A percentile compares a stretch with the other conserved stretches of the same genome.
These are phyloP conservation scores for Suillus cothurnatus DNA, from an alignment of 768 basidiomycete species.

Conservation along the genomic window DNA sequence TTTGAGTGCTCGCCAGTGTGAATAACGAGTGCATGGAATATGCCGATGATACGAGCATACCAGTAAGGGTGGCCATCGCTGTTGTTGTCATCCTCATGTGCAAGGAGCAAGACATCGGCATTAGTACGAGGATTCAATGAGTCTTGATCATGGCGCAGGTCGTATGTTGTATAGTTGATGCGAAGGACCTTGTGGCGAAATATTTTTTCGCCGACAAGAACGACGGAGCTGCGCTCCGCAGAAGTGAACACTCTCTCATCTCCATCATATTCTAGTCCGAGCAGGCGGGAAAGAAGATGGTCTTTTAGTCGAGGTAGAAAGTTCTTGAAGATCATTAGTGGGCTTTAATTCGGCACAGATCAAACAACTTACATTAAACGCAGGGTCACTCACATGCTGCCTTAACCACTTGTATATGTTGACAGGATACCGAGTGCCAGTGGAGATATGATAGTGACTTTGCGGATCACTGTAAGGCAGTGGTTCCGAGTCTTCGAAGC, in stretches of 20 bases:
- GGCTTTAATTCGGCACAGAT: too few relatives aligned
- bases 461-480: too few relatives aligned
- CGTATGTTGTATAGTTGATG: conserved; percentile 36
- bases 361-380: too few relatives aligned
- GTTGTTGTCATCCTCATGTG: conserved; percentile 30
- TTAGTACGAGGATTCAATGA: conserved; percentile 33
- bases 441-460: too few relatives aligned
- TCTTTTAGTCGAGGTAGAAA: too few relatives aligned
- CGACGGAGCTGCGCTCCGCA: conserved; percentile 24
- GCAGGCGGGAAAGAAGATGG: too few relatives aligned
- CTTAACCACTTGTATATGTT: too few relatives aligned
- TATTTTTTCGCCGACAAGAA: conserved; percentile 31
- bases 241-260: conserved; percentile 15
- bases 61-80: conserved; percentile 36
- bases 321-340: too few relatives aligned
- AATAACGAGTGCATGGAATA: background rate
- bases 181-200: conserved; percentile 35
- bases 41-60: conserved; percentile 27
- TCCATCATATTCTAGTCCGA: too few relatives aligned
- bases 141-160: conserved; percentile 26
- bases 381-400: too few relatives aligned
- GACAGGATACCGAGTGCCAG: too few relatives aligned
- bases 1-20: background rate
- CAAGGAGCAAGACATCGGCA: conserved; percentile 35
- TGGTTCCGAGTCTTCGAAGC: too few relatives aligned